Percentiles rank a stretch among this genome's conserved stretches.
Conservation (phyloP, 2,329 filamentous ascomycete genomes). For the Sporothrix sp. region DNA sequence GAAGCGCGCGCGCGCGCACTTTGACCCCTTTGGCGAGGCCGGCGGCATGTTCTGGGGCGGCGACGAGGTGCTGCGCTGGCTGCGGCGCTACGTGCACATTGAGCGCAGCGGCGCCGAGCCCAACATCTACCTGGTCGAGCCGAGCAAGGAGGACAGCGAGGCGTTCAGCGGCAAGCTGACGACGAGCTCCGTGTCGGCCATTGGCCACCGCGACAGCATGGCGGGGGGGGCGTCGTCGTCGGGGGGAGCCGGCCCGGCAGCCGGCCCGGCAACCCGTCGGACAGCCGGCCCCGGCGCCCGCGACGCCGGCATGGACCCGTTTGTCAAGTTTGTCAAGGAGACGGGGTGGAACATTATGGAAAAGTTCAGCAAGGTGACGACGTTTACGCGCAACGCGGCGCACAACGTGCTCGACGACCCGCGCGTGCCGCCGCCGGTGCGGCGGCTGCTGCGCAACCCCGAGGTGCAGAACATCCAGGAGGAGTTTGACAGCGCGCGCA, state of each 20-base stretch:
- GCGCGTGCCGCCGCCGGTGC: constrained; percentile 79
- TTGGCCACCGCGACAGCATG: constrained; percentile 31
- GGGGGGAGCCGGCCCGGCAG: constrained; percentile 23
- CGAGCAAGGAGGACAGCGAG: constrained; percentile 64
- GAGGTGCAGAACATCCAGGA: constrained; percentile 93
- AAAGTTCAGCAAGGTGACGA: constrained; percentile 94
- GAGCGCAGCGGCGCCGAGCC: constrained; percentile 79
- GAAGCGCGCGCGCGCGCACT: constrained; percentile 69
- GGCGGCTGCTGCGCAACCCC: constrained; percentile 74
- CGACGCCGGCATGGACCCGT: constrained; percentile 80
- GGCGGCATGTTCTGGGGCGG: constrained; percentile 96
- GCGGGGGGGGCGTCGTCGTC: constrained; percentile 22
- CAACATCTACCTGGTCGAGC: constrained; percentile 85
- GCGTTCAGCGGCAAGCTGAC: constrained; percentile 63
- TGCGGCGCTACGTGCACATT: constrained; percentile 72
- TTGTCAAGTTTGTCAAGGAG: constrained; percentile 89
- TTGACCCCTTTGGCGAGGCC: constrained; percentile 79
- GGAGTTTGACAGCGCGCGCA: constrained; percentile 89
- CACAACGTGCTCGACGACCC: constrained; percentile 89
- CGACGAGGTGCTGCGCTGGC: constrained; percentile 86
- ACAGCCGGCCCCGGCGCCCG: constrained; percentile 17
- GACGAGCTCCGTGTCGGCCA: constrained; percentile 33
- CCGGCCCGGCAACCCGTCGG: not conserved
- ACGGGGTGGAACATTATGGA: constrained; percentile 94
- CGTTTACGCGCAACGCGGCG: constrained; percentile 83